Evolutionary conservation across 2,329 filamentous ascomycete species (phyloP).

Genomic region (Metarhizium humberi): DNA sequence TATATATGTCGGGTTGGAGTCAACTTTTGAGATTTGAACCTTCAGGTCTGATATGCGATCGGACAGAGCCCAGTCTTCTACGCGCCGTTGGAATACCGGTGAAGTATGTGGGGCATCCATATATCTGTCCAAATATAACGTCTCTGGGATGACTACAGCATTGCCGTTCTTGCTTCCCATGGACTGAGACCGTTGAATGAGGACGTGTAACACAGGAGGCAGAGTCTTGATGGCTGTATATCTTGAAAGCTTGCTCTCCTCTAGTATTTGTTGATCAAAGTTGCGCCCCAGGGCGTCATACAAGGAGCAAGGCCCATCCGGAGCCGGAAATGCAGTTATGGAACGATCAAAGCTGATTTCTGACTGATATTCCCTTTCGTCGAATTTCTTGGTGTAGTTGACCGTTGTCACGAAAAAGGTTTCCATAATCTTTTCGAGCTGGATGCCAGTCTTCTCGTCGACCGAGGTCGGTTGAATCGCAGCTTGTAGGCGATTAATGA

Average conservation of each 20-base stretch:
- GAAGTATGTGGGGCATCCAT: conserved; percentile 58
- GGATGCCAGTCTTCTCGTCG: conserved; percentile 55
- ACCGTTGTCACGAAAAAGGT: conserved; percentile 55
- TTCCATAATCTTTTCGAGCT: conserved; percentile 71
- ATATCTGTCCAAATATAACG: conserved; percentile 81
- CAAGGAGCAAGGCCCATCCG: conserved; percentile 48
- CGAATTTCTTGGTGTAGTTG: conserved; percentile 47
- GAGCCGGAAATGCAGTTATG: conserved; percentile 50
- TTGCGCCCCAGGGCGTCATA: conserved; percentile 79
- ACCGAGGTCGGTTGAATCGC: conserved; percentile 69
- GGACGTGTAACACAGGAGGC: conserved; percentile 80
- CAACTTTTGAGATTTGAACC: conserved; percentile 20
- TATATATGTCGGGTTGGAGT: conserved; percentile 15
- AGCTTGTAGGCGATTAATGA: conserved; percentile 82
- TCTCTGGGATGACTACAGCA: conserved; percentile 69
- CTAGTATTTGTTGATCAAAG: conserved; percentile 71
- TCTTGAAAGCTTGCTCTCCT: conserved; percentile 49
- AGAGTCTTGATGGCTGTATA: conserved; percentile 67
- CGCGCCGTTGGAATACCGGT: conserved; percentile 52
- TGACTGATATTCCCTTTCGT: conserved; percentile 28
- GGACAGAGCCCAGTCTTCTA: conserved; percentile 67
- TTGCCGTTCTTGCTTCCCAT: conserved; percentile 68
- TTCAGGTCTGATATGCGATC: conserved; percentile 49
- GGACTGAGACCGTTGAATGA: conserved; percentile 74
- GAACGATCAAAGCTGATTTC: conserved; percentile 50